Evolutionary conservation across 2,329 filamentous ascomycete species (phyloP), one percentile per base, ranked within the genome.

Genomic region (Fusarium sterilihyphosum): DNA sequence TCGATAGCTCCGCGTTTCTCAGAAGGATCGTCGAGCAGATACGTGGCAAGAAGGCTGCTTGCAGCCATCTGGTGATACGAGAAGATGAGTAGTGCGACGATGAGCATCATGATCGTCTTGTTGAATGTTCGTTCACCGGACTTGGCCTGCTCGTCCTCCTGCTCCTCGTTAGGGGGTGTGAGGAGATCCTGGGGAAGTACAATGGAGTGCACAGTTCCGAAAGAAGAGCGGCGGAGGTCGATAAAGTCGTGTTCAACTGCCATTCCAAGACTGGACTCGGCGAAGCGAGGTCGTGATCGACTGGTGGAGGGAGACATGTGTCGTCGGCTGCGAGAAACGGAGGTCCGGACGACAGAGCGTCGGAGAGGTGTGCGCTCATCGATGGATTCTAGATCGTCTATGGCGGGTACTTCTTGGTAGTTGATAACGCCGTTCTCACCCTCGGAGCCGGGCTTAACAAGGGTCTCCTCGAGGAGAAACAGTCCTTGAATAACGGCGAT

Each of bases 401-500:
- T 67, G 9, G 68, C 73, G 0, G 73, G 60, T 8, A 59, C 70
- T 50, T 73, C 76, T 43, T 63, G 82, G 78, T 73, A 71, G 31
- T 74, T 64, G 35, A 50, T 24, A 3, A 43, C 17, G 17, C 13
- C 41, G 2, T 40, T 53, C 29, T 54, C 35, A 3, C 20, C 26
- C 35, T 62, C 72, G 13, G 50, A 58, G 3, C 53, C 57, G 9
- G 47, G 54, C 7, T 37, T 46, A 3, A 58, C 40, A 38, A 84
- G 83, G 1, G 84, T 85, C 74, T 85, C 84, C 40, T 85, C 83
- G 24, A 95, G 83, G 72, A 93, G 92, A 33, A 93, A 80, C 40
- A 90, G 85, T 9, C 91, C 89, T 24, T 94, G 81, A 6, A 91
- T 78, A 20, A 94, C 86, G 58, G 94, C 93, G 4, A 94, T 74